phyloP scores from a whole-genome alignment of 441 rosid genomes.

The Manihot esculenta region DNA sequence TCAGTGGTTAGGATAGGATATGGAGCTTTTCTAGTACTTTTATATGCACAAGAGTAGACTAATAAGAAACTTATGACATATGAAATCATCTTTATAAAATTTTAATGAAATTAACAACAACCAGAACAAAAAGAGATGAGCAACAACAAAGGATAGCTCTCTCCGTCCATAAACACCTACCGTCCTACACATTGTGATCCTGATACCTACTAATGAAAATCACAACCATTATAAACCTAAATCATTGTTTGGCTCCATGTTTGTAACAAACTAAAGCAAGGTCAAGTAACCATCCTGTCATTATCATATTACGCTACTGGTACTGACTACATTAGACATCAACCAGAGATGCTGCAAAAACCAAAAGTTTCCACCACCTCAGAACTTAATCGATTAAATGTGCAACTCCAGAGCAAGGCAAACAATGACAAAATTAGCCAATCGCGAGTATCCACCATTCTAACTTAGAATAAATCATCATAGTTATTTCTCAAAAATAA shows the following conservation, averaged over 20 bases:
- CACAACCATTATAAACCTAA: too few species aligned
- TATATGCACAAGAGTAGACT: too few species aligned
- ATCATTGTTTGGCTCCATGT: neutral
- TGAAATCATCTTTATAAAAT: too few species aligned
- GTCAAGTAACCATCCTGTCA: constrained; percentile 1
- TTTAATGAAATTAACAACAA: neutral
- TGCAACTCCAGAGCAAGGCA: constrained; percentile 2
- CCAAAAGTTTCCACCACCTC: neutral
- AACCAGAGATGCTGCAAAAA: neutral
- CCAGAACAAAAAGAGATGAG: too few species aligned
- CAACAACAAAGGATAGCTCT: too few species aligned
- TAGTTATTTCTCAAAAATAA: neutral
- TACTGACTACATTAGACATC: neutral
- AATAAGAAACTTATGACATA: too few species aligned
- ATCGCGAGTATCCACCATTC: neutral
- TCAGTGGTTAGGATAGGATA: neutral
- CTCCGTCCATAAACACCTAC: too few species aligned
- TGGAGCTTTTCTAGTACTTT: neutral
- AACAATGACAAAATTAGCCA: neutral
- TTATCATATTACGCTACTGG: neutral
- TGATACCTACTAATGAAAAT: too few species aligned
- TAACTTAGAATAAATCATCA: neutral
- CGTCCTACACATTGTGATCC: too few species aligned
- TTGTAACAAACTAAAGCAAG: neutral
- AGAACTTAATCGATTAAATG: neutral